phyloP scores from a whole-genome alignment of 805 yeast genomes.

The Nematodospora valgi region DNA sequence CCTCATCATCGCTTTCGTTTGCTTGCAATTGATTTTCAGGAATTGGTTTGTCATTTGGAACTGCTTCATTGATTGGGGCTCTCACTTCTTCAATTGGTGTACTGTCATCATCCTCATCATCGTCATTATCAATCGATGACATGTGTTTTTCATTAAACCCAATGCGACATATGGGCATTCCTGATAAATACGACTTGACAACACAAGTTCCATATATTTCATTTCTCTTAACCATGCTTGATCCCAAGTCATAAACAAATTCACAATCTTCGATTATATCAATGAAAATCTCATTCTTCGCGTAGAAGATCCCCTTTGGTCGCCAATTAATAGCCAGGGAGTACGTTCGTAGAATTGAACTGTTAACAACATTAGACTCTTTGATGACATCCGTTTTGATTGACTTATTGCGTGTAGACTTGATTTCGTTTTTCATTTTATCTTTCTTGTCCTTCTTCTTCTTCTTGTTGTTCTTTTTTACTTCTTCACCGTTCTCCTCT shows the following conservation, averaged over 20 bases:
- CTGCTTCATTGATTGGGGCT: too few species aligned
- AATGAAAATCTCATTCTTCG: slow-evolving; percentile 42
- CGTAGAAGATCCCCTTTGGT: slow-evolving; percentile 43
- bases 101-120: slow-evolving; percentile 3
- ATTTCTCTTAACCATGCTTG: slow-evolving; percentile 25
- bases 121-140: slow-evolving; percentile 23
- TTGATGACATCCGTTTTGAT: slow-evolving; percentile 28
- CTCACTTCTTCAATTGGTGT: not conserved
- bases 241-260: slow-evolving; percentile 31
- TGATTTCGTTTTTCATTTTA: slow-evolving; percentile 16
- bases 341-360: slow-evolving; percentile 72
- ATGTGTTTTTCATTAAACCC: slow-evolving; percentile 40
- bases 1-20: slow-evolving; percentile 2
- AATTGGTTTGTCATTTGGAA: slow-evolving; percentile 2
- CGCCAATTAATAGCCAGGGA: slow-evolving; percentile 54
- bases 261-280: slow-evolving; percentile 40
- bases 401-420: slow-evolving; percentile 39
- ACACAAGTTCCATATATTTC: slow-evolving; percentile 32
- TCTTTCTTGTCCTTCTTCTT: slow-evolving; percentile 13
- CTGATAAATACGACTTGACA: slow-evolving; percentile 39
- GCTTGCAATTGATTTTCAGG: slow-evolving; percentile 12
- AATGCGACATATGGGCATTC: slow-evolving; percentile 41
- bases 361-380: slow-evolving; percentile 42
- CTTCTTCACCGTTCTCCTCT: slow-evolving; percentile 11
- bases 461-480: slow-evolving; percentile 1